Evolutionary conservation across 1,284 basidiomycete species (phyloP).

Genomic region (Cronartium quercuum): DNA sequence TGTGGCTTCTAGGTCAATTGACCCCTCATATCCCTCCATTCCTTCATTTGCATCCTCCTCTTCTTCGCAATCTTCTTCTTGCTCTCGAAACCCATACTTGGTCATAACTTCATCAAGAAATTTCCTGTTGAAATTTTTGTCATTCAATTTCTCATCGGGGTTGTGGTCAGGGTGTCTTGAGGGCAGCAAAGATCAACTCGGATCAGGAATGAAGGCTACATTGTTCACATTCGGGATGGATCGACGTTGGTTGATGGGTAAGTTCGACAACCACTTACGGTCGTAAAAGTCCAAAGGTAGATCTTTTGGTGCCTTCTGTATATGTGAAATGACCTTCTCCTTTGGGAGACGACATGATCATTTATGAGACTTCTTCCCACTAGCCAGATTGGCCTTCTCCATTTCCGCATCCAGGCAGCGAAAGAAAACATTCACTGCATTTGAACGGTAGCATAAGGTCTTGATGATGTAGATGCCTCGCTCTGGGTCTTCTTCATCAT

Average conservation of each 20-base stretch:
- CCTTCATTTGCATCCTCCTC: neutral
- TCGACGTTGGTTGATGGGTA: neutral
- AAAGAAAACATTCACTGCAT: constrained; percentile 1
- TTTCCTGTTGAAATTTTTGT: constrained; percentile 5
- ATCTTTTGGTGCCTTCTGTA: constrained; percentile 1
- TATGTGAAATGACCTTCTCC: neutral
- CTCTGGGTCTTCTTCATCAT: constrained; percentile 5
- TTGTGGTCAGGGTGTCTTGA: constrained; percentile 11
- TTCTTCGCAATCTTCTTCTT: neutral
- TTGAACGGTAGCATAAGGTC: constrained; percentile 7
- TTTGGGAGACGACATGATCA: neutral
- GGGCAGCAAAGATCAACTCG: neutral
- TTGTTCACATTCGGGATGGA: neutral
- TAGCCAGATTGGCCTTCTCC: neutral
- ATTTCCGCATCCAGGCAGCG: constrained; percentile 6
- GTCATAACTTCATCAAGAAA: neutral
- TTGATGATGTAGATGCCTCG: neutral
- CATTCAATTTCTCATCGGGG: constrained; percentile 15
- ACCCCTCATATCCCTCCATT: neutral
- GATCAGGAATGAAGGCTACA: constrained; percentile 7
- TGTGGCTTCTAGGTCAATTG: neutral
- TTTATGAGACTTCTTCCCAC: neutral
- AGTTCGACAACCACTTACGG: neutral
- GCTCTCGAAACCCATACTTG: neutral
- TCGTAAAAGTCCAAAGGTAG: constrained; percentile 26